phyloP scores from a whole-genome alignment of 148 eudicot species.

The Tetragonia tetragonoides region DNA sequence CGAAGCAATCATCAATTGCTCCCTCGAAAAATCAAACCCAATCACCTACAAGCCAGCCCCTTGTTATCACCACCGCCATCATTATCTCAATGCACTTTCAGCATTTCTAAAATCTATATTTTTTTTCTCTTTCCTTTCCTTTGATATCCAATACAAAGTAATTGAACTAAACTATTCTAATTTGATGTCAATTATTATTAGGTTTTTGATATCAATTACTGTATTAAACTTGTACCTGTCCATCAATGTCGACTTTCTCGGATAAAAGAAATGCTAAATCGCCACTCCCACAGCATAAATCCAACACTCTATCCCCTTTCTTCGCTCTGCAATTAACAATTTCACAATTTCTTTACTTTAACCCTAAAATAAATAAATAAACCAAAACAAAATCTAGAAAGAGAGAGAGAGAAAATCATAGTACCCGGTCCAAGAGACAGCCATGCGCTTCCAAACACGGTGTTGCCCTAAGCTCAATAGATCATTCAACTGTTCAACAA shows the following conservation, averaged over 20 bases:
- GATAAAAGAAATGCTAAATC: conserved; percentile 90
- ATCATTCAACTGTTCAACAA: conserved; percentile 66
- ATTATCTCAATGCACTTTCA: not conserved
- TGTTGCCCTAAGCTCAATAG: conserved; percentile 83
- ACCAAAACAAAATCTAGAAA: not conserved
- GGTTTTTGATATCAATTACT: too few species aligned
- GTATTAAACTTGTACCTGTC: conserved; percentile 51
- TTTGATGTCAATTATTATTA: too few species aligned
- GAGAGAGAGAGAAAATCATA: not conserved
- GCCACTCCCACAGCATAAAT: conserved; percentile 97
- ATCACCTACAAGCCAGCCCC: conserved; percentile 47
- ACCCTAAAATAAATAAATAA: not conserved
- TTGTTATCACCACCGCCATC: conserved; percentile 7
- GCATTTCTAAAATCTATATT: not conserved
- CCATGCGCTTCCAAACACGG: conserved; percentile 92
- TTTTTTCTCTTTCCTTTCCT: too few species aligned
- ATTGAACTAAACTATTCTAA: too few species aligned
- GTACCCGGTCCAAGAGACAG: conserved; percentile 94
- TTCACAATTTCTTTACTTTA: not conserved
- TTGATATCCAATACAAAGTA: too few species aligned
- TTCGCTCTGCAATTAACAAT: conserved; percentile 48
- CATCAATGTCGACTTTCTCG: conserved; percentile 76
- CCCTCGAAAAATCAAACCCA: conserved; percentile 78
- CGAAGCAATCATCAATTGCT: conserved; percentile 65
- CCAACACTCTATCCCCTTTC: conserved; percentile 75